Evolutionary conservation across 2,329 filamentous ascomycete genomes (phyloP).

Genomic region (Calonectria multiphialidica): DNA sequence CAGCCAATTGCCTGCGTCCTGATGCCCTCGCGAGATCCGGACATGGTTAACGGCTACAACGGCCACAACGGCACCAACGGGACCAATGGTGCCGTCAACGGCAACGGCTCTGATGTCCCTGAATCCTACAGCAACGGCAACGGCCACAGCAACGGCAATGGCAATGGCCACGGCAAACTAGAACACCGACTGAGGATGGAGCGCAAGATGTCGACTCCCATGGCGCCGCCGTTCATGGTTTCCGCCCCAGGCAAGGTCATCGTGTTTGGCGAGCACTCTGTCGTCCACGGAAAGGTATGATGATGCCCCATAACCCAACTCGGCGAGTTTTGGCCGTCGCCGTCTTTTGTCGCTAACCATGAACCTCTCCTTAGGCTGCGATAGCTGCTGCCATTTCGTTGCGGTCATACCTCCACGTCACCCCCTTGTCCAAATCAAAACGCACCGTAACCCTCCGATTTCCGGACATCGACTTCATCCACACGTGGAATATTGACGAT

Average conservation of each 20-base stretch:
- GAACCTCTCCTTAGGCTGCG: slow-evolving; percentile 70
- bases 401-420: slow-evolving; percentile 96
- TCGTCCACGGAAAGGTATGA: slow-evolving; percentile 92
- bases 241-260: slow-evolving; percentile 98
- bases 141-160: slow-evolving; percentile 51
- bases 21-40: slow-evolving; percentile 37
- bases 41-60: slow-evolving; percentile 36
- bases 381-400: slow-evolving; percentile 96
- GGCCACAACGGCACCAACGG: slow-evolving; percentile 24
- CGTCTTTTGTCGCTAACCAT: slow-evolving; percentile 30
- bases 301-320: not conserved
- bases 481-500: slow-evolving; percentile 94
- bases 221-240: slow-evolving; percentile 95
- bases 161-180: slow-evolving; percentile 38
- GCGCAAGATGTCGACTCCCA: slow-evolving; percentile 72
- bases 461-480: slow-evolving; percentile 88
- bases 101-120: slow-evolving; percentile 41
- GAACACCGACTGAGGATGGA: slow-evolving; percentile 54
- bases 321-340: slow-evolving; percentile 7
- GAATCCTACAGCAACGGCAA: slow-evolving; percentile 50
- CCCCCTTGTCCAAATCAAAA: slow-evolving; percentile 91
- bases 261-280: slow-evolving; percentile 96
- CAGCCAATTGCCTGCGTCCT: slow-evolving; percentile 19
- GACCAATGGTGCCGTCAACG: slow-evolving; percentile 25
- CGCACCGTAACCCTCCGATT: slow-evolving; percentile 90